Evolutionary conservation across 139 green algal genomes (phyloP), one percentile per base, ranked within the genome.

Genomic region (Coelastrella sp.): DNA sequence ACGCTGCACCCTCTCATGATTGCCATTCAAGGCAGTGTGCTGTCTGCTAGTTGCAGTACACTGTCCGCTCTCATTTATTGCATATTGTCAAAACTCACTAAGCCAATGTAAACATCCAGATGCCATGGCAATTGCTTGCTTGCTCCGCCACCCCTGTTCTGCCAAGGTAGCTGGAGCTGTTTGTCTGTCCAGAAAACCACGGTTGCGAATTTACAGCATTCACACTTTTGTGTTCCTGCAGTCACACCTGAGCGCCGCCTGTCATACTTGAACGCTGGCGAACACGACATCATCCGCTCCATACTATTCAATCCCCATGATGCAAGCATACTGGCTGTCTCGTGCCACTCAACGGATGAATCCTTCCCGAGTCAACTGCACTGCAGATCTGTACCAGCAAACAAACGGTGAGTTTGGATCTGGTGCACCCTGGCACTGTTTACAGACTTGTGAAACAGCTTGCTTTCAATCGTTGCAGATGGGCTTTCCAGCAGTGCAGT

Each of bases 221-320:
- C 11, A 83, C 76, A 19, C 58, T 5, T 3, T 86, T 6, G 47
- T 10, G 2, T 75, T 5, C 19, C 3, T 73, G 58, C 59, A 74
- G 80, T 86, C 58, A 22, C 59, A 22, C 22, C 22, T 22, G 4
- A 20, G 14, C 8, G 65, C 5, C 82, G 65, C 3, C 82, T 87
- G 19, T 73, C 60, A 7, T 87, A 79, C 32, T 13, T 87, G 16
- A 87, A 87, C 20, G 82, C 82, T 7, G 82, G 82, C 4, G 11
- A 73, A 4, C 82, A 87, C 78, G 82, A 87, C 64, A 71, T 87
- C 64, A 87, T 87, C 32, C 64, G 82, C 22, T 79, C 65, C 32
- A 78, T 87, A 16, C 11, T 87, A 32, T 19, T 87, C 64, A 87
- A 87, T 64, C 16, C 20, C 14, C 78, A 32, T 87, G 82, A 87